phyloP scores from a whole-genome alignment of 805 yeast genomes.

The Wickerhamomyces tratensis region DNA sequence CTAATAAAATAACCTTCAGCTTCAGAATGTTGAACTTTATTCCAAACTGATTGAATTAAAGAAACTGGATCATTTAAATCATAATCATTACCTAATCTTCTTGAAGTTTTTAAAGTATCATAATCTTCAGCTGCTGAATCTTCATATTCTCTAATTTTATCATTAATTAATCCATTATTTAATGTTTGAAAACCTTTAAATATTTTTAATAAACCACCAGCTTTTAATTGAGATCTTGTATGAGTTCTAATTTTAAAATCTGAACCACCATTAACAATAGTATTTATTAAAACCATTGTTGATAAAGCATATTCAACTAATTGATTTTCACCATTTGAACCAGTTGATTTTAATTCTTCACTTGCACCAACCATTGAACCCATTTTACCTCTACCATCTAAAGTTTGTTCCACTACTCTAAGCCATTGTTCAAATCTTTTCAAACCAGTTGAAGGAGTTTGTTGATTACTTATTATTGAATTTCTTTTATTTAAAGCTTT shows the following conservation, averaged over 20 bases:
- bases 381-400: conserved; percentile 81
- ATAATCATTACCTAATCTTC: conserved; percentile 28
- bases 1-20: conserved; percentile 41
- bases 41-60: conserved; percentile 54
- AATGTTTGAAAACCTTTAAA: conserved; percentile 42
- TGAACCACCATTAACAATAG: conserved; percentile 37
- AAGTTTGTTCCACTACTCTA: conserved; percentile 48
- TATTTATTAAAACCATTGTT: conserved; percentile 61
- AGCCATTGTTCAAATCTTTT: conserved; percentile 68
- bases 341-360: conserved; percentile 54
- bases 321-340: conserved; percentile 48
- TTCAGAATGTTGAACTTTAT: conserved; percentile 40
- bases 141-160: conserved; percentile 55
- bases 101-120: conserved; percentile 29
- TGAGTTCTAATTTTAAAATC: conserved; percentile 36
- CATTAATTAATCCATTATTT: conserved; percentile 47
- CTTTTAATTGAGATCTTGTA: conserved; percentile 49
- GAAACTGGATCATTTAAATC: conserved; percentile 53
- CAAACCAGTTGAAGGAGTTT: conserved; percentile 16
- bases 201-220: conserved; percentile 45
- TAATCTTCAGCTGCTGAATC: conserved; percentile 48
- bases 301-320: conserved; percentile 63
- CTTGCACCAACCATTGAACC: conserved; percentile 92
- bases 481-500: conserved; percentile 26
- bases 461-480: conserved; percentile 13